Evolutionary conservation across 306 rosid genomes (phyloP).

Genomic region (Trifolium dubium): DNA sequence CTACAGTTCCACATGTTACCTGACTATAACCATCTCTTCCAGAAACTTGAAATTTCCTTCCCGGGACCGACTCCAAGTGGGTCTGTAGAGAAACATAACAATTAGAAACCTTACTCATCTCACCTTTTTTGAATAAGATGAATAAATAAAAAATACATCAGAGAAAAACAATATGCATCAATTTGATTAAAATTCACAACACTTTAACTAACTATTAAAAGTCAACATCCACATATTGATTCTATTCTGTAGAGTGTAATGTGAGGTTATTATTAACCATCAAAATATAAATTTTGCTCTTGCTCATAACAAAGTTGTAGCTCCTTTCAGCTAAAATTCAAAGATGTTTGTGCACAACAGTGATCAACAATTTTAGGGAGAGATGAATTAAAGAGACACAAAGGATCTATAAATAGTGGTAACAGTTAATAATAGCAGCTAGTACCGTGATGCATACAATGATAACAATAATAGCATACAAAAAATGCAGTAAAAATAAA

Average conservation of each 20-base stretch:
- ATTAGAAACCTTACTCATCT: too few relatives aligned
- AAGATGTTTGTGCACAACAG: constrained; percentile 11
- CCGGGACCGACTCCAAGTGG: too few relatives aligned
- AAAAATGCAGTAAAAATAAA: neutral
- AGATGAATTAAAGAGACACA: constrained; percentile 17
- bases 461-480: neutral
- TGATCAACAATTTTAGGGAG: constrained; percentile 21
- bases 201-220: neutral
- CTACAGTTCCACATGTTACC: too few relatives aligned
- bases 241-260: neutral
- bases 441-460: neutral
- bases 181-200: constrained; percentile 34
- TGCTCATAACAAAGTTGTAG: constrained; percentile 13
- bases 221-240: constrained; percentile 1
- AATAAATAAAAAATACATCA: too few relatives aligned
- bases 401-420: constrained; percentile 6
- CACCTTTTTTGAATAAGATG: too few relatives aligned
- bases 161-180: too few relatives aligned
- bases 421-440: neutral
- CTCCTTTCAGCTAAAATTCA: constrained; percentile 21
- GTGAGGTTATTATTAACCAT: constrained; percentile 16
- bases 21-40: too few relatives aligned
- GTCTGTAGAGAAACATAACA: too few relatives aligned
- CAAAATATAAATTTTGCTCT: constrained; percentile 21
- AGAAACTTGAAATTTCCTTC: too few relatives aligned